A percentile compares a stretch with the other conserved stretches of the same genome.
phyloP scores from a whole-genome alignment of 1,284 basidiomycete species.

The Papiliotrema laurentii region DNA sequence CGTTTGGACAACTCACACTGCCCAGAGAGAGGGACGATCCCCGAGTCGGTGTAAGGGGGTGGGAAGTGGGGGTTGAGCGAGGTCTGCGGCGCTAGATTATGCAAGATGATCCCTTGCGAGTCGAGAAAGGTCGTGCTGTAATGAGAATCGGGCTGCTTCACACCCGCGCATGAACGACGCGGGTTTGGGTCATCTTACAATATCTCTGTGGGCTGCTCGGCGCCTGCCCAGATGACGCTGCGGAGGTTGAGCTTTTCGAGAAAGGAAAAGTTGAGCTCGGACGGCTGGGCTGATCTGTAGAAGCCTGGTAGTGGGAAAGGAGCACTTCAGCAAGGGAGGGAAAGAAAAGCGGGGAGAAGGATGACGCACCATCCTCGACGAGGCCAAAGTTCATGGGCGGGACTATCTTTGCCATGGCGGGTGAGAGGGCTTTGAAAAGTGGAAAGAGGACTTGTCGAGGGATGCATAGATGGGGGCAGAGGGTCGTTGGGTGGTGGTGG shows the following conservation, averaged over 20 bases:
- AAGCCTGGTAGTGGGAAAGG: slow-evolving; percentile 44
- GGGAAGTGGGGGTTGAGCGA: slow-evolving; percentile 44
- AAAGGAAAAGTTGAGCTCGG: slow-evolving; percentile 55
- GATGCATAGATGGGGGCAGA: too few species aligned
- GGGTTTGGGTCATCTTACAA: slow-evolving; percentile 41
- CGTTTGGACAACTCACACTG: slow-evolving; percentile 29
- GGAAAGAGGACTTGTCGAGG: neutral
- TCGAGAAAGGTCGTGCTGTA: slow-evolving; percentile 44
- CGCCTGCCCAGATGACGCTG: slow-evolving; percentile 54
- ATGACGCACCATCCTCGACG: slow-evolving; percentile 50
- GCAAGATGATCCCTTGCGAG: slow-evolving; percentile 39
- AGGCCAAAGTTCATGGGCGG: slow-evolving; percentile 54
- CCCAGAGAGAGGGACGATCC: slow-evolving; percentile 38
- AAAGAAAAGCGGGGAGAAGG: too few species aligned
- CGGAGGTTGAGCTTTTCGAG: slow-evolving; percentile 52
- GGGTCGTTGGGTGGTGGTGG: too few species aligned
- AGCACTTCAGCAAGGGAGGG: too few species aligned
- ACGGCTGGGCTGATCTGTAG: slow-evolving; percentile 53
- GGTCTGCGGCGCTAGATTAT: slow-evolving; percentile 41
- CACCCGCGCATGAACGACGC: slow-evolving; percentile 7
- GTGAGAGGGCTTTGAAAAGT: neutral
- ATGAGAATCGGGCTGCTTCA: too few species aligned
- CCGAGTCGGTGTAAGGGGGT: slow-evolving; percentile 45
- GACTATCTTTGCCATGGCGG: slow-evolving; percentile 45
- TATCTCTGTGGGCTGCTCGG: slow-evolving; percentile 52